Percentiles rank a stretch among this genome's conserved stretches.
phyloP scores from a whole-genome alignment of 306 rosid genomes.

The Rosa lucieae region DNA sequence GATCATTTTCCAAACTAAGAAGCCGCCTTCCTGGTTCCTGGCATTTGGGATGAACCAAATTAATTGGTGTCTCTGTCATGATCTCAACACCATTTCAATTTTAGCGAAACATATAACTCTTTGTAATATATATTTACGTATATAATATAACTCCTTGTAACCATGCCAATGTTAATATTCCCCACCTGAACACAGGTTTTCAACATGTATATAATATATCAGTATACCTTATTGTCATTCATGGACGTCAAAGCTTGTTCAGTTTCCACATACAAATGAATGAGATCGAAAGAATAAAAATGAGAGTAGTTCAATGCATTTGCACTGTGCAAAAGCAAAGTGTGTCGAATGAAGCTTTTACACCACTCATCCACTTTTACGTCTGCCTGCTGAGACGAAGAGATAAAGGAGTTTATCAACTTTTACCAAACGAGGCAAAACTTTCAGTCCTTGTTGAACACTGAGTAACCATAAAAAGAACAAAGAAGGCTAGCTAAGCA shows the following conservation, averaged over 20 bases:
- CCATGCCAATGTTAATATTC: too few species aligned
- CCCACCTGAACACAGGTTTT: too few species aligned
- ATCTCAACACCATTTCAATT: background rate
- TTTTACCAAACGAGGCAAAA: background rate
- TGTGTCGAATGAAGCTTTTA: background rate
- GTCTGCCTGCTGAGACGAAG: background rate
- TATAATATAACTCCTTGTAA: too few species aligned
- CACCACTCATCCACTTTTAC: background rate
- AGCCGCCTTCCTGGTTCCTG: background rate
- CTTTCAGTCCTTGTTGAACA: conserved; percentile 1
- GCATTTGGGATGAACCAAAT: conserved; percentile 11
- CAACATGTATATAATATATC: too few species aligned
- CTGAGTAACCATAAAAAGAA: background rate
- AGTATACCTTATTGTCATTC: background rate
- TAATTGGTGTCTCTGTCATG: background rate
- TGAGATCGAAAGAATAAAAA: background rate
- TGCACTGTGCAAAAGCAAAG: background rate
- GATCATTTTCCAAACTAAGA: conserved; percentile 29
- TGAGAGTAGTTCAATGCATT: background rate
- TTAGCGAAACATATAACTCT: background rate
- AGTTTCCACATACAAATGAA: background rate
- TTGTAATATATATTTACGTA: background rate
- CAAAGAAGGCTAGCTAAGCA: background rate
- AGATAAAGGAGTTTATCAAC: background rate
- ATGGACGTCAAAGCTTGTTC: background rate